Evolutionary conservation across 1,284 basidiomycete genomes (phyloP).

Genomic region (Pyrrhoderma lamaoense): DNA sequence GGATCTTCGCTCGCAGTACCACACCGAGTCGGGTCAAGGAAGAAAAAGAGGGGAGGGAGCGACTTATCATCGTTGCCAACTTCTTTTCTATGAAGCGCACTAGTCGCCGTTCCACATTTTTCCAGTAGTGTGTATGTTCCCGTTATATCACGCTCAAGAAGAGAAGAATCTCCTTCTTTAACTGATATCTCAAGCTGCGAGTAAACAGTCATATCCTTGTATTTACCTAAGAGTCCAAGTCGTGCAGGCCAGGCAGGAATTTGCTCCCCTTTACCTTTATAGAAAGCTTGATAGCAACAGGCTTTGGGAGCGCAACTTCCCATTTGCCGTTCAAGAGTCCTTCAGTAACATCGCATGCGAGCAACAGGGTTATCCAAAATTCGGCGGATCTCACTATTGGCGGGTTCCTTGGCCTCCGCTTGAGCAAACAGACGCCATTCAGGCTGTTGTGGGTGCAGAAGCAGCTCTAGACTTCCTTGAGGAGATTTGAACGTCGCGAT

Average conservation of each 20-base stretch:
- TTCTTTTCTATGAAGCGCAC: constrained; percentile 72
- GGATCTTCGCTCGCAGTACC: constrained; percentile 64
- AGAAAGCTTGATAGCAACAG: constrained; percentile 46
- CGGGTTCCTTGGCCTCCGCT: constrained; percentile 61
- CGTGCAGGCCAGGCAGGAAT: constrained; percentile 83
- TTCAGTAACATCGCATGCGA: constrained; percentile 54
- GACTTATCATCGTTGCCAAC: constrained; percentile 33
- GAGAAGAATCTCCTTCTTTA: constrained; percentile 37
- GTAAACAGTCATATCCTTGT: constrained; percentile 62
- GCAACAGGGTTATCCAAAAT: constrained; percentile 73
- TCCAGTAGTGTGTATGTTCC: constrained; percentile 76
- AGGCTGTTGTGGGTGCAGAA: constrained; percentile 67
- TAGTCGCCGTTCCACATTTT: constrained; percentile 85
- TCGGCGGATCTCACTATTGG: constrained; percentile 73
- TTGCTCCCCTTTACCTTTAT: constrained; percentile 64
- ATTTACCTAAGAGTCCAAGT: constrained; percentile 68
- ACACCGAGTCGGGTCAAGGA: constrained; percentile 79
- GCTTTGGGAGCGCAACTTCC: constrained; percentile 76
- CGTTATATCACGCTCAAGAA: constrained; percentile 75
- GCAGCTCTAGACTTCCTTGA: constrained; percentile 66
- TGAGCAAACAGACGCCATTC: constrained; percentile 85
- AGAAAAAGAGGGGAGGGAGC: constrained; percentile 68
- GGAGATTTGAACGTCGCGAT: constrained; percentile 73
- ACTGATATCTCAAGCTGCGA: constrained; percentile 61
- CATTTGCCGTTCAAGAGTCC: constrained; percentile 67